A percentile compares a stretch with the other conserved stretches of the same genome.
phyloP scores from a whole-genome alignment of 768 basidiomycete genomes.

The Suillus cothurnatus region DNA sequence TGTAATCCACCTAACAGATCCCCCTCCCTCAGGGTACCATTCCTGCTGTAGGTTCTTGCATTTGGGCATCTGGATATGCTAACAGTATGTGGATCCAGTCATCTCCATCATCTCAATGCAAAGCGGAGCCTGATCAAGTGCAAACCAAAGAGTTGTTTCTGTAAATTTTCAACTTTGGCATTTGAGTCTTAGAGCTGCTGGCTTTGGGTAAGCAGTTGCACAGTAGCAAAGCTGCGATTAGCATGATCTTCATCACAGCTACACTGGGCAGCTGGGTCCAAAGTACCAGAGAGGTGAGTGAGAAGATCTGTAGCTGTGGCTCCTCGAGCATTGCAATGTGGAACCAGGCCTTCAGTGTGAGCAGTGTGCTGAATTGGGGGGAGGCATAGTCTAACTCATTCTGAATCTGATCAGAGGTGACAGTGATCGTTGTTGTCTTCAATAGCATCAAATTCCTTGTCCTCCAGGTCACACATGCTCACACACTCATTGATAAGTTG shows the following conservation, averaged over 20 bases:
- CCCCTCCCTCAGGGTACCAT: too few species aligned
- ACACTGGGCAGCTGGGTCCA: slow-evolving; percentile 29
- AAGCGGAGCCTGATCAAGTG: slow-evolving; percentile 20
- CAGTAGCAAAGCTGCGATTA: slow-evolving; percentile 23
- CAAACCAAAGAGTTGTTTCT: slow-evolving; percentile 10
- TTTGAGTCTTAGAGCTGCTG: slow-evolving; percentile 31
- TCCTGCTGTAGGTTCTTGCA: not conserved
- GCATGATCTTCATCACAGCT: slow-evolving; percentile 26
- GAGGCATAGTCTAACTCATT: not conserved
- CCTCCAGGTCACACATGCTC: slow-evolving; percentile 19
- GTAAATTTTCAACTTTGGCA: not conserved
- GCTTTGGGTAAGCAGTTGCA: slow-evolving; percentile 24
- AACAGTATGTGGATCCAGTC: not conserved
- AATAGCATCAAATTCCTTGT: not conserved
- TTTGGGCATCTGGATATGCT: too few species aligned
- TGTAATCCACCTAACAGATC: too few species aligned
- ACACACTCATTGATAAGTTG: slow-evolving; percentile 25
- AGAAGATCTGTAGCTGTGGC: slow-evolving; percentile 24
- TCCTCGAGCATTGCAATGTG: slow-evolving; percentile 6
- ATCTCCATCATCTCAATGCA: slow-evolving; percentile 16
- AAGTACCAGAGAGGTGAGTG: slow-evolving; percentile 18
- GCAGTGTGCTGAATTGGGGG: not conserved
- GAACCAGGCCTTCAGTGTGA: slow-evolving; percentile 9
- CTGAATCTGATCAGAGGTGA: not conserved
- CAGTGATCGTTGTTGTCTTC: not conserved